phyloP scores from a whole-genome alignment of 2,329 filamentous ascomycete genomes.

The Calonectria henricotiae region DNA sequence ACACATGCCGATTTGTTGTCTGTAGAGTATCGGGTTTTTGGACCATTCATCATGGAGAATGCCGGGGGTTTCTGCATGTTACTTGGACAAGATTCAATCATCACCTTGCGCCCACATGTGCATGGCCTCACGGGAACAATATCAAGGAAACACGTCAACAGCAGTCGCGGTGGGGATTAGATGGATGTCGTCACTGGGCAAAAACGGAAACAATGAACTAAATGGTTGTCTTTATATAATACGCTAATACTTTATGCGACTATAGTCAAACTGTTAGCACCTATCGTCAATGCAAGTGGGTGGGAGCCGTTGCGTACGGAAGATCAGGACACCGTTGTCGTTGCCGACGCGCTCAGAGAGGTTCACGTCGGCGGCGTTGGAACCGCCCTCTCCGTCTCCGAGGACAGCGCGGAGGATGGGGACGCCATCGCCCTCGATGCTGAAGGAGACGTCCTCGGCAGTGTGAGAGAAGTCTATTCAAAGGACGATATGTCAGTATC shows the following conservation, averaged over 20 bases:
- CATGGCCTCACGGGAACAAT: conserved; percentile 1
- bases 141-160: neutral
- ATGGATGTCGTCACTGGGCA: neutral
- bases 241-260: conserved; percentile 1
- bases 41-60: neutral
- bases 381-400: conserved; percentile 61
- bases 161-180: neutral
- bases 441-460: conserved; percentile 65
- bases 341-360: conserved; percentile 71
- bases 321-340: conserved; percentile 61
- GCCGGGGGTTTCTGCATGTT: neutral
- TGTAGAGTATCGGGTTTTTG: too few relatives aligned
- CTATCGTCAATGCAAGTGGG: neutral
- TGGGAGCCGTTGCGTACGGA: conserved; percentile 29
- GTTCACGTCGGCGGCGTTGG: conserved; percentile 66
- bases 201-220: neutral
- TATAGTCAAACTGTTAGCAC: conserved; percentile 10
- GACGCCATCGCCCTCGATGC: conserved; percentile 67
- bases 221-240: conserved; percentile 11
- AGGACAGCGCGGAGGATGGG: conserved; percentile 71
- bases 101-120: neutral
- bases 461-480: conserved; percentile 63
- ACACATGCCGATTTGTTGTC: too few relatives aligned
- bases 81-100: neutral
- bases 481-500: neutral